These are phyloP conservation scores for Trichoderma asperelloides DNA, from an alignment of 495 filamentous ascomycete species.

Conservation along the genomic window DNA sequence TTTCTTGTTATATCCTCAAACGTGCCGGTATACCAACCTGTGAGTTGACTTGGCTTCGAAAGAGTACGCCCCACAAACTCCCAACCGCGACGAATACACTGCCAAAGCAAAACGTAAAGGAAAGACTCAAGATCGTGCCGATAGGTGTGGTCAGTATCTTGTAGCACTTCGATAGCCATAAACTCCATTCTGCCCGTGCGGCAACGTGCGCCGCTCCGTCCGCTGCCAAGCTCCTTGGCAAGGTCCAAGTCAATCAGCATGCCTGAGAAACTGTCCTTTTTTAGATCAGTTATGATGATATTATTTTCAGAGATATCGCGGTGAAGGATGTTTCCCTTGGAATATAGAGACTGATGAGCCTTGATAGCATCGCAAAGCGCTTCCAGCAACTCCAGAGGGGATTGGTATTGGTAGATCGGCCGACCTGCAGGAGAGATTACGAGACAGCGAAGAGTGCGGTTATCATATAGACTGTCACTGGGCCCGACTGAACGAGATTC, in stretches of 20 bases:
- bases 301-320: background rate
- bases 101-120: slow-evolving; percentile 32
- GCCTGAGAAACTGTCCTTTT: background rate
- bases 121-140: slow-evolving; percentile 33
- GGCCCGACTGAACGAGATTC: background rate
- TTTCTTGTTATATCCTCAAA: background rate
- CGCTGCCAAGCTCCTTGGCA: background rate
- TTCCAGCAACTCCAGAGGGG: background rate
- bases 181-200: slow-evolving; percentile 11
- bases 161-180: slow-evolving; percentile 34
- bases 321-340: background rate
- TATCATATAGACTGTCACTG: background rate
- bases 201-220: slow-evolving; percentile 9
- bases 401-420: background rate
- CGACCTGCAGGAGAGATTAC: background rate
- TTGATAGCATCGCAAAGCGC: background rate
- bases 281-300: background rate
- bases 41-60: background rate
- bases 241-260: background rate
- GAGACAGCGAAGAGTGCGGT: background rate
- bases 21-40: background rate
- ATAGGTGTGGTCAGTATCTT: slow-evolving; percentile 25
- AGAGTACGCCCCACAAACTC: background rate
- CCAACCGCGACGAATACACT: background rate
- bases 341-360: background rate